A percentile compares a stretch with the other conserved stretches of the same genome.
Evolutionary conservation across 257 asterid species (phyloP).

Genomic region (Capsicum baccatum): DNA sequence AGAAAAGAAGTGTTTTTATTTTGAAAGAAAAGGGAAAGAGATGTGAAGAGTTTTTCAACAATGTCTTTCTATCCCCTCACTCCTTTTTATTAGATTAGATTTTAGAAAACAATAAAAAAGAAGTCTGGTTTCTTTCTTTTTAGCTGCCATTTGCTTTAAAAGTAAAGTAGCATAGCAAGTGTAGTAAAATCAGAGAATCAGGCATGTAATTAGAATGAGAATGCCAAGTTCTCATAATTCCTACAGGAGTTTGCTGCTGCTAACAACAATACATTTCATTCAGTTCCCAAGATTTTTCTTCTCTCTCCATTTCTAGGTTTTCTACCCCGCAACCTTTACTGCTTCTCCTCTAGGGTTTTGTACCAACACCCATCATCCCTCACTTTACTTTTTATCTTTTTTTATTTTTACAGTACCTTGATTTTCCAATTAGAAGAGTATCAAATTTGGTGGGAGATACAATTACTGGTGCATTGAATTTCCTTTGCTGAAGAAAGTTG

Average conservation of each 20-base stretch:
- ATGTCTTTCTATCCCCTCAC: constrained; percentile 29
- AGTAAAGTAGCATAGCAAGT: neutral
- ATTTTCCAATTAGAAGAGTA: neutral
- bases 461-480: neutral
- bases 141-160: constrained; percentile 1
- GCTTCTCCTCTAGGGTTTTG: constrained; percentile 68
- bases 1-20: neutral
- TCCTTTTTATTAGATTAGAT: neutral
- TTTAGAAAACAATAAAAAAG: neutral
- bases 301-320: constrained; percentile 59
- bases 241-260: constrained; percentile 6
- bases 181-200: neutral
- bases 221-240: neutral
- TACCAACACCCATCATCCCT: constrained; percentile 46
- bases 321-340: constrained; percentile 33
- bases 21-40: constrained; percentile 12
- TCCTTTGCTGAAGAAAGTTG: neutral
- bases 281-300: constrained; percentile 57
- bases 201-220: neutral
- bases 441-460: neutral
- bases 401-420: neutral
- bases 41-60: constrained; percentile 29
- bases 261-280: constrained; percentile 54
- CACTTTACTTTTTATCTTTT: neutral
- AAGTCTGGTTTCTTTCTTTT: neutral